Percentiles rank a stretch among this genome's conserved stretches.
phyloP scores from a whole-genome alignment of 345 rosid genomes.

The Populus davidiana region DNA sequence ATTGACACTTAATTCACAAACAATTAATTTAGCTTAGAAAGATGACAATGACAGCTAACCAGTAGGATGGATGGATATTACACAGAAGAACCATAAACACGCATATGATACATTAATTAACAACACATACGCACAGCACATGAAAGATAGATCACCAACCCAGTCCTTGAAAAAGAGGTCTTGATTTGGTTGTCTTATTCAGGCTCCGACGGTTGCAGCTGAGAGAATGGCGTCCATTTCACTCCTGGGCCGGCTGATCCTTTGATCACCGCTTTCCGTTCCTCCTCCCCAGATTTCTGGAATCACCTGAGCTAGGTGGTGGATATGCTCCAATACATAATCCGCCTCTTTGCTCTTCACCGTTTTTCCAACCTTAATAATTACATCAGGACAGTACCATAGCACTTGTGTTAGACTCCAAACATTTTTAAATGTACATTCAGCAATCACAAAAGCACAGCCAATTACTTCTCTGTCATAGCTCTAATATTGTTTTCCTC shows the following conservation, averaged over 20 bases:
- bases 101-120: background rate
- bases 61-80: background rate
- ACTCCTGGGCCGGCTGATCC: constrained; percentile 40
- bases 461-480: background rate
- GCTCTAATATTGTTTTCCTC: background rate
- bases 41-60: background rate
- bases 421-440: background rate
- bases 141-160: background rate
- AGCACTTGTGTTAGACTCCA: background rate
- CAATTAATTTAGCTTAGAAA: too few relatives aligned
- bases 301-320: constrained; percentile 45
- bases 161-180: background rate
- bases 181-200: constrained; percentile 5
- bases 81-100: background rate
- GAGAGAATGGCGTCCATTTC: constrained; percentile 47
- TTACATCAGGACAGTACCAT: background rate
- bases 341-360: constrained; percentile 64
- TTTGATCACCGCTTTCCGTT: constrained; percentile 30
- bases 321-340: constrained; percentile 49
- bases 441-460: background rate
- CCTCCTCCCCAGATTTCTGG: constrained; percentile 63
- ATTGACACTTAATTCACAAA: too few relatives aligned
- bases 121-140: background rate
- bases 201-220: constrained; percentile 57
- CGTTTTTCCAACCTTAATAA: constrained; percentile 60